Conservation (phyloP, 495 filamentous ascomycete species). For the Halenospora varia region DNA sequence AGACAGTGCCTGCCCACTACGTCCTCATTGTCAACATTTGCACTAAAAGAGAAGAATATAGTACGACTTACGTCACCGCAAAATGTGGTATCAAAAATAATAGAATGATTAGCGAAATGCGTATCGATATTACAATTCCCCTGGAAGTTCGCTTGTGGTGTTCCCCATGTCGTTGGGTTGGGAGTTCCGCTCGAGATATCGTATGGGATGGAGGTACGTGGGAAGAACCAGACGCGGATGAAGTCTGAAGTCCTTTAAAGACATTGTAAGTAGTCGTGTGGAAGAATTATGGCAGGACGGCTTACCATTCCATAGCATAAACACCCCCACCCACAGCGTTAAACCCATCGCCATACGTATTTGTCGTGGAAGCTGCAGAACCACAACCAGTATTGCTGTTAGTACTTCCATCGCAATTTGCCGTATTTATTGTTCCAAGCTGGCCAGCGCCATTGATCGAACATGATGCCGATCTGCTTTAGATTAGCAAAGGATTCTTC, state of each 20-base stretch:
- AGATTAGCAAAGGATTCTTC: no score
- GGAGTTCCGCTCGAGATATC: constrained; percentile 56
- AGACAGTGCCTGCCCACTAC: no score
- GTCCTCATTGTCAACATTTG: no score
- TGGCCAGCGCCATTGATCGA: no score
- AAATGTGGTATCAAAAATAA: constrained; percentile 80
- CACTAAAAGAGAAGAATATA: no score
- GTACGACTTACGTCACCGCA: constrained; percentile 66
- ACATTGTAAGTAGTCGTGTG: no score
- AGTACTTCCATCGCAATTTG: constrained; percentile 25
- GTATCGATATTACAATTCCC: constrained; percentile 38
- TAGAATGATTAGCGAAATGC: constrained; percentile 64
- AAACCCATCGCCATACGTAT: constrained; percentile 56
- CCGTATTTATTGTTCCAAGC: no score
- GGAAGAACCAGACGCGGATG: constrained; percentile 72
- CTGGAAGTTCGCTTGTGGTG: constrained; percentile 34
- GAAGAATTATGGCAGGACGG: no score
- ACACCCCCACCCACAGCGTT: constrained; percentile 63
- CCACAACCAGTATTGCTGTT: constrained; percentile 12
- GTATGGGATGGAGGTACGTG: constrained; percentile 54
- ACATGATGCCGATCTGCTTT: no score
- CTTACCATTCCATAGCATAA: constrained; percentile 62
- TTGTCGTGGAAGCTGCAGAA: constrained; percentile 7
- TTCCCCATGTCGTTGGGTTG: constrained; percentile 56
- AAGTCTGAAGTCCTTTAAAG: constrained; percentile 51